A percentile compares a stretch with the other conserved stretches of the same genome.
Evolutionary conservation across 108 stramenopile species (phyloP).

Genomic region (Fistulifera pelliculosa): DNA sequence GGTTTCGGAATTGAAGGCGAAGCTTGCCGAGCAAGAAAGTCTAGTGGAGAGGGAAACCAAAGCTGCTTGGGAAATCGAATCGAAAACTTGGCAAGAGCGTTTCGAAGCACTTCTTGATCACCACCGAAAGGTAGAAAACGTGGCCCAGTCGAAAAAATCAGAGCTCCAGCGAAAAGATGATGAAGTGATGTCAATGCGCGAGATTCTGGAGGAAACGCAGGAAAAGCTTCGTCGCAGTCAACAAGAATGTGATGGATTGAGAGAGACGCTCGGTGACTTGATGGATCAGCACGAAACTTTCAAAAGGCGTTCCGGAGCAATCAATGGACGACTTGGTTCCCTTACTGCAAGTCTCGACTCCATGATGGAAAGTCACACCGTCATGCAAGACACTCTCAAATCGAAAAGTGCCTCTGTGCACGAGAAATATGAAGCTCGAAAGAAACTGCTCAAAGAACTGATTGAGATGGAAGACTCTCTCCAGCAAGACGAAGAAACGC

Average conservation of each 20-base stretch:
- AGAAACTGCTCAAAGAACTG: constrained; percentile 27
- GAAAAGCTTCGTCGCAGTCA: constrained; percentile 5
- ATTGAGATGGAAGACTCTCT: constrained; percentile 24
- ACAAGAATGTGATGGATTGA: constrained; percentile 31
- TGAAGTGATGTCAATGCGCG: constrained; percentile 7
- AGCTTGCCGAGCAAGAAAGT: constrained; percentile 4
- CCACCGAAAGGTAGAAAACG: constrained; percentile 1
- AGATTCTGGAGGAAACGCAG: constrained; percentile 10
- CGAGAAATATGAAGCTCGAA: constrained; percentile 16
- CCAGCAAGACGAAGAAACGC: constrained; percentile 17
- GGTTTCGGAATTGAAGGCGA: constrained; percentile 12
- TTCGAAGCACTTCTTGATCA: neutral
- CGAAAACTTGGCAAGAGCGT: neutral
- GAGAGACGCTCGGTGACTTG: constrained; percentile 37
- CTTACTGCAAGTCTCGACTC: constrained; percentile 28
- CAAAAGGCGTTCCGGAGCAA: constrained; percentile 22
- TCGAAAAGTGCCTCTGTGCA: neutral
- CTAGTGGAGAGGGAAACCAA: neutral
- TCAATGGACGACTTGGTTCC: constrained; percentile 37
- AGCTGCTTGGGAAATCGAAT: neutral
- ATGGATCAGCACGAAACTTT: constrained; percentile 32
- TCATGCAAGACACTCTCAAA: constrained; percentile 17
- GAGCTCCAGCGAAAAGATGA: constrained; percentile 10
- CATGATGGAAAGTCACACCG: constrained; percentile 42
- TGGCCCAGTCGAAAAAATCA: neutral